Percentiles rank a stretch among this genome's conserved stretches.
These are phyloP conservation scores for Pseudogymnoascus sp. DNA, from an alignment of 2,329 filamentous ascomycete genomes.

Conservation along the genomic window DNA sequence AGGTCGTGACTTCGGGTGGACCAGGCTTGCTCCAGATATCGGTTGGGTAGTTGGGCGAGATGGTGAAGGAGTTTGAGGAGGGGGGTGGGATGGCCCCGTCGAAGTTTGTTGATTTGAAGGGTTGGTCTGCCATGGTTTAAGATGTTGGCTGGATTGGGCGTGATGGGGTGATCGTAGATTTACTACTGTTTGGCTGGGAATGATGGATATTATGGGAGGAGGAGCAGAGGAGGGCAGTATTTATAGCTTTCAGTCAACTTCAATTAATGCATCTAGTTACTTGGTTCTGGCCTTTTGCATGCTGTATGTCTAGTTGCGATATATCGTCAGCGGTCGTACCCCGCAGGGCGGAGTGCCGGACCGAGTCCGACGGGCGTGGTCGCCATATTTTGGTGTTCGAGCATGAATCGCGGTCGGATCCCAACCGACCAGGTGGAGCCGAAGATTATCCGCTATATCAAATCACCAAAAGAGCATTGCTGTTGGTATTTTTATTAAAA, in stretches of 20 bases:
- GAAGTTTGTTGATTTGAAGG: not conserved
- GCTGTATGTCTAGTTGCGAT: not conserved
- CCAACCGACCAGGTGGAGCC: not conserved
- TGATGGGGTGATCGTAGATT: not conserved
- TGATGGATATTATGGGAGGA: not conserved
- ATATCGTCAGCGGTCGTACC: not conserved
- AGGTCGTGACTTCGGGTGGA: slow-evolving; percentile 51
- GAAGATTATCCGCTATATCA: not conserved
- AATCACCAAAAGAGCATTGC: not conserved
- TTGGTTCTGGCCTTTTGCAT: not conserved
- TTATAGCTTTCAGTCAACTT: not conserved
- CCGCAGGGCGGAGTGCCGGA: not conserved
- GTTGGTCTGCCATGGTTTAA: not conserved
- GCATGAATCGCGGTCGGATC: not conserved
- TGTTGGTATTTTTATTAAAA: not conserved
- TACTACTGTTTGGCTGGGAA: not conserved
- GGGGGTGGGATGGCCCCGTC: not conserved
- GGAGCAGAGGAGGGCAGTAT: not conserved
- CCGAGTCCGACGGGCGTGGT: not conserved
- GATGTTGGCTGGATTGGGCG: too few species aligned
- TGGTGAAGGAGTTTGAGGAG: slow-evolving; percentile 34
- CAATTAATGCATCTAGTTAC: not conserved
- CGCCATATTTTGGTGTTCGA: not conserved
- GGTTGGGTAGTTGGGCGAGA: slow-evolving; percentile 52
- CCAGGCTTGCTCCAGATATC: slow-evolving; percentile 70